Percentiles rank a stretch among this genome's conserved stretches.
phyloP scores from a whole-genome alignment of 805 yeast genomes.

The Wickerhamomyces ciferrii region DNA sequence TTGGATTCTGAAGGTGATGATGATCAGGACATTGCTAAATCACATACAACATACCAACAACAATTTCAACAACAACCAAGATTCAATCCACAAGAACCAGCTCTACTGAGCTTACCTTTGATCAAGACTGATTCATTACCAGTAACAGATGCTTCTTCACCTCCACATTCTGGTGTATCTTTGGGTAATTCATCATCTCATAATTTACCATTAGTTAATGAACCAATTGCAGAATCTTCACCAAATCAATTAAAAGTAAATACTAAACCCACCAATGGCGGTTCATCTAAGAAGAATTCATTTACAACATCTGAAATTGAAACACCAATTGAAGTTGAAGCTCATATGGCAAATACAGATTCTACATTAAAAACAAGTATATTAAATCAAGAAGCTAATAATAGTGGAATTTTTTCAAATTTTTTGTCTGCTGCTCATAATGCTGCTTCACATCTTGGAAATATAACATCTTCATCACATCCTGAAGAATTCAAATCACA shows the following conservation, averaged over 20 bases:
- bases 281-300: background rate
- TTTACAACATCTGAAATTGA: background rate
- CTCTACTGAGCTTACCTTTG: background rate
- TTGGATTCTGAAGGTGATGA: background rate
- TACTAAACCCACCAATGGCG: background rate
- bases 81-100: background rate
- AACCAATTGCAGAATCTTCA: background rate
- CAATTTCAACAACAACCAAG: background rate
- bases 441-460: constrained; percentile 26
- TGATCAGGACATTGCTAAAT: background rate
- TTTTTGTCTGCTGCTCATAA: constrained; percentile 42
- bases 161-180: background rate
- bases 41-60: background rate
- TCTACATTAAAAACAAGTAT: background rate
- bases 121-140: background rate
- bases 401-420: constrained; percentile 38
- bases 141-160: background rate
- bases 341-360: constrained; percentile 10
- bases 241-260: background rate
- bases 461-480: constrained; percentile 4
- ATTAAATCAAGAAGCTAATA: constrained; percentile 13
- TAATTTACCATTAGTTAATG: background rate
- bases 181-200: background rate
- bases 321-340: constrained; percentile 4
- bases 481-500: constrained; percentile 6